Conservation (phyloP, 106 monocot species). For the Dendrobium catenatum region DNA sequence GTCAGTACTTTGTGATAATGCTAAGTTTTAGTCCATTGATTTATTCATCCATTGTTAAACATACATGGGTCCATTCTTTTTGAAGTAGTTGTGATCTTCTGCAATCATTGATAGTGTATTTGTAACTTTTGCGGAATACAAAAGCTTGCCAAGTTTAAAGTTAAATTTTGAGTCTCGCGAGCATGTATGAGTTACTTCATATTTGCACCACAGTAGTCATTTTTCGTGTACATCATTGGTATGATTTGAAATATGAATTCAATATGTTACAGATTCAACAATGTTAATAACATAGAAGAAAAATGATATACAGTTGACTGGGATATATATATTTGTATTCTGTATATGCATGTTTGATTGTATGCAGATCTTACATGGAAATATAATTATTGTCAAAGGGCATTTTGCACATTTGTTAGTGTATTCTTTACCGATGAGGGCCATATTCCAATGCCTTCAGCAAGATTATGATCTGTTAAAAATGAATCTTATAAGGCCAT, state of each 20-base stretch:
- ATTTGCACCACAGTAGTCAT: neutral
- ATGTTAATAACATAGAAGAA: neutral
- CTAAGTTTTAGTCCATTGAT: neutral
- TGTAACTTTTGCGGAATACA: neutral
- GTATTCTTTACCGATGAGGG: neutral
- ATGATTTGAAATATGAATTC: neutral
- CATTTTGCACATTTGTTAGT: neutral
- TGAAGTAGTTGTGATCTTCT: neutral
- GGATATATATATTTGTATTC: neutral
- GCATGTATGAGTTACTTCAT: neutral
- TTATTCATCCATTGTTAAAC: slow-evolving; percentile 2
- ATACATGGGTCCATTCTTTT: neutral
- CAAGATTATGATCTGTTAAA: neutral
- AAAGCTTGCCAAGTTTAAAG: neutral
- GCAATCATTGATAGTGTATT: neutral
- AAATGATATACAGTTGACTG: too few species aligned
- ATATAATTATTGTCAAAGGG: neutral
- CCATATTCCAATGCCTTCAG: neutral
- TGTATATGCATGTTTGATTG: neutral
- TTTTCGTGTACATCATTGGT: neutral
- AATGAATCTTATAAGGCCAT: neutral
- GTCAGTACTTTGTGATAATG: neutral
- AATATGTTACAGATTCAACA: neutral
- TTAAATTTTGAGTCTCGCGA: neutral
- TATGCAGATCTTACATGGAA: neutral